Conservation (phyloP, 1,284 basidiomycete species). For the Schizophyllum commune region DNA sequence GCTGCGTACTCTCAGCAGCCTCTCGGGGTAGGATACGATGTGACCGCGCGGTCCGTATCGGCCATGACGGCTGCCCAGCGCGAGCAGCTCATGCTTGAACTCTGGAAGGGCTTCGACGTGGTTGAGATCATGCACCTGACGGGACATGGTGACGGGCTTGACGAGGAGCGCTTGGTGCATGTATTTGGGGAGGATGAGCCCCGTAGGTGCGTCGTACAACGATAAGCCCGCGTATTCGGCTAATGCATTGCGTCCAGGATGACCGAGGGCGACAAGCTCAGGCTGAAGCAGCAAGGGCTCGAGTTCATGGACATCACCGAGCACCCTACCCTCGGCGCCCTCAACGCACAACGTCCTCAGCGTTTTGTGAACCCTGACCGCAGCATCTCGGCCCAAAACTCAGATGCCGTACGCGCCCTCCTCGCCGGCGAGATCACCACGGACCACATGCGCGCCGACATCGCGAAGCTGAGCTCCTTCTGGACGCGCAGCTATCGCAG, state of each 20-base stretch:
- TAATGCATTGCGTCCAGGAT: background rate
- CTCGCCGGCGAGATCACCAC: background rate
- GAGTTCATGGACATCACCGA: background rate
- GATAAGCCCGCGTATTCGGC: too few relatives aligned
- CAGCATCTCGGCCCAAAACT: background rate
- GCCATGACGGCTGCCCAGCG: background rate
- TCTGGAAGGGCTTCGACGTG: background rate
- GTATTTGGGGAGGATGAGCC: background rate
- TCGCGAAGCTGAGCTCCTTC: background rate
- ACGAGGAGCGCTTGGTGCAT: background rate
- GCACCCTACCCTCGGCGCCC: background rate
- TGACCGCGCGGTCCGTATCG: background rate
- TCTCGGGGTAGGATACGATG: background rate
- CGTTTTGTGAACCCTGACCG: background rate
- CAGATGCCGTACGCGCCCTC: background rate
- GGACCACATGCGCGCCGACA: background rate
- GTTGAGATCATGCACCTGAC: background rate
- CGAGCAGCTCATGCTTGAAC: background rate
- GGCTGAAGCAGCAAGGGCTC: background rate
- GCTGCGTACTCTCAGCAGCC: background rate
- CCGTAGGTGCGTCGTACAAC: background rate
- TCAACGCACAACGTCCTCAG: background rate
- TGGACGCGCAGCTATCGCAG: background rate
- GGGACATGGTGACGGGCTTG: background rate
- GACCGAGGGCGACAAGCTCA: background rate